Conservation (phyloP, 371 early-diverging fungal species). For the Mucor circinelloides region DNA sequence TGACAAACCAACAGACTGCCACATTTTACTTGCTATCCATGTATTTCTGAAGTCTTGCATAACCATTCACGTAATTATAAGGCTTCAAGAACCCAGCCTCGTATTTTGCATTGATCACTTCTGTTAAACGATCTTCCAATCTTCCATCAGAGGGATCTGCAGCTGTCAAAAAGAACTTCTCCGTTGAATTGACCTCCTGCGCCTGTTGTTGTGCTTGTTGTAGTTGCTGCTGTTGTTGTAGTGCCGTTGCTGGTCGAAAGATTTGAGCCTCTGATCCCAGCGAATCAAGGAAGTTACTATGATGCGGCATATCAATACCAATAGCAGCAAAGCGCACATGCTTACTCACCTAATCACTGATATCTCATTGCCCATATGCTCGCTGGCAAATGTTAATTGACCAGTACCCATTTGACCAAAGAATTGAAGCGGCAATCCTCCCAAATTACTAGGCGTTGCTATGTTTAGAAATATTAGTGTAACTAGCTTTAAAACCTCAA, state of each 20-base stretch:
- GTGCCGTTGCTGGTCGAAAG: slow-evolving; percentile 24
- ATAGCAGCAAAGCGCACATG: not conserved
- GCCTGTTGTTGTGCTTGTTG: slow-evolving; percentile 11
- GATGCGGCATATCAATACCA: not conserved
- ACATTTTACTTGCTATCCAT: slow-evolving; percentile 82
- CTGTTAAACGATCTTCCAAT: slow-evolving; percentile 80
- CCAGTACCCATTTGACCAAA: slow-evolving; percentile 37
- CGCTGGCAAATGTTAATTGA: slow-evolving; percentile 67
- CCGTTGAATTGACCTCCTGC: slow-evolving; percentile 43
- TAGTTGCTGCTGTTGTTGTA: slow-evolving; percentile 22
- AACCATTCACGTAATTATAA: slow-evolving; percentile 91
- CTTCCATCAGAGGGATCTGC: slow-evolving; percentile 88
- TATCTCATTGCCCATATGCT: slow-evolving; percentile 74
- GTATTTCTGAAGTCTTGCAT: slow-evolving; percentile 85
- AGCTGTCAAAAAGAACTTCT: slow-evolving; percentile 86
- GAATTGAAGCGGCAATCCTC: slow-evolving; percentile 26
- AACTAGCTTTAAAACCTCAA: not conserved
- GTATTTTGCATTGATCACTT: slow-evolving; percentile 91
- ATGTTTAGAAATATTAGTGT: slow-evolving; percentile 8
- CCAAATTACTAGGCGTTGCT: slow-evolving; percentile 22
- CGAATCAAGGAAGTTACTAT: slow-evolving; percentile 62
- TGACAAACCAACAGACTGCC: not conserved
- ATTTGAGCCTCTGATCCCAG: slow-evolving; percentile 40
- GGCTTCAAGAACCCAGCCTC: slow-evolving; percentile 93
- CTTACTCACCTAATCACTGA: slow-evolving; percentile 48